Evolutionary conservation across 2,329 filamentous ascomycete species (phyloP).

Genomic region (Chaetomium sp.): DNA sequence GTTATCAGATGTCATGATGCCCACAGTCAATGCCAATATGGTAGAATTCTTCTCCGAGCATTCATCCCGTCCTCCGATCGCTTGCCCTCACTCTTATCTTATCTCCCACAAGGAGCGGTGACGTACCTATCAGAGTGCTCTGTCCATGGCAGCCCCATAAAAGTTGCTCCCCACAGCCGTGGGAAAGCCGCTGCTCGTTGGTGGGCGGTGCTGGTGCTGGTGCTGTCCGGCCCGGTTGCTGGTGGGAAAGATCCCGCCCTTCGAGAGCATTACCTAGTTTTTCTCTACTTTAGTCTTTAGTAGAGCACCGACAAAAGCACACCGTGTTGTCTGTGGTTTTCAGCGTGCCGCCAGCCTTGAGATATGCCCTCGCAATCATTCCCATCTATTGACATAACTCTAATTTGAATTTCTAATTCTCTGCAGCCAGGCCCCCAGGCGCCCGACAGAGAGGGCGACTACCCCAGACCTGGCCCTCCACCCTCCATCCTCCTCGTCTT

Average conservation of each 20-base stretch:
- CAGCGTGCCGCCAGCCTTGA: not conserved
- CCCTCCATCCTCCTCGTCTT: constrained; percentile 26
- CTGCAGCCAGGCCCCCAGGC: not conserved
- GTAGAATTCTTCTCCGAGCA: not conserved
- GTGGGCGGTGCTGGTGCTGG: constrained; percentile 19
- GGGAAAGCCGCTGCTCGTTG: constrained; percentile 23
- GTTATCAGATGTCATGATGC: not conserved
- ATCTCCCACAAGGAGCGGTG: constrained; percentile 28
- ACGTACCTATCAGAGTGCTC: constrained; percentile 35
- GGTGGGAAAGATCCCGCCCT: constrained; percentile 14
- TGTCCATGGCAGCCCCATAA: constrained; percentile 15
- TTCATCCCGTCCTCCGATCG: too few relatives aligned
- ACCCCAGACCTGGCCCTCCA: not conserved
- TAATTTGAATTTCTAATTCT: constrained; percentile 17
- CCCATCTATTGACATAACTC: not conserved
- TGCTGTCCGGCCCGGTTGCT: constrained; percentile 6
- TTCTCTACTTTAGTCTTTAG: constrained; percentile 24
- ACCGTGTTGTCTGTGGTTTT: constrained; percentile 3
- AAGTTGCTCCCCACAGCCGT: constrained; percentile 24
- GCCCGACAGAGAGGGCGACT: not conserved
- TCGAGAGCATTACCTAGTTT: constrained; percentile 25
- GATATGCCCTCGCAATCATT: constrained; percentile 20
- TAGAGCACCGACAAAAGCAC: too few relatives aligned
- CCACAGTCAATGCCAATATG: not conserved
- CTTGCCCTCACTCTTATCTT: constrained; percentile 31